Conservation (phyloP, 495 filamentous ascomycete genomes). For the Podospora bellae-mahoneyi region DNA sequence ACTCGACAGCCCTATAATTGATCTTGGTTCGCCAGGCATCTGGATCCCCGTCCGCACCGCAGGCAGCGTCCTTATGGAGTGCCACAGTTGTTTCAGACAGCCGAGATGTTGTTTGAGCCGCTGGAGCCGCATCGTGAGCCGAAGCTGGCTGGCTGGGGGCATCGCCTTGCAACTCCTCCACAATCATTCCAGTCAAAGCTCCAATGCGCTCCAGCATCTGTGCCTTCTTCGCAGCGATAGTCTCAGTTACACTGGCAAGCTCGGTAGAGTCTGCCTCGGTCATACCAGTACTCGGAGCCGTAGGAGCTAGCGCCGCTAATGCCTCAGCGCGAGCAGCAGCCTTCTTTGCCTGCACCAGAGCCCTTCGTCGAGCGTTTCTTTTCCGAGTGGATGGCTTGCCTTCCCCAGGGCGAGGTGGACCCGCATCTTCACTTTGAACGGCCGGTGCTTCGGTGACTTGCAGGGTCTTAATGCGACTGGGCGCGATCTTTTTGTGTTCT, state of each 20-base stretch:
- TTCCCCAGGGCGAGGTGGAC: conserved; percentile 29
- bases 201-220: conserved; percentile 21
- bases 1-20: conserved; percentile 72
- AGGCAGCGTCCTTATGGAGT: conserved; percentile 1
- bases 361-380: conserved; percentile 43
- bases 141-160: background rate
- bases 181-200: background rate
- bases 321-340: conserved; percentile 10
- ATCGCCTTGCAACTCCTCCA: background rate
- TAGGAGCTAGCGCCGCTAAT: background rate
- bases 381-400: conserved; percentile 39
- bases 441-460: background rate
- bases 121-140: background rate
- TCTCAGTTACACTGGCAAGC: background rate
- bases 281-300: background rate
- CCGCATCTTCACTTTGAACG: background rate
- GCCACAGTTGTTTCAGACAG: background rate
- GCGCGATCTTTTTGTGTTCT: background rate
- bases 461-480: background rate
- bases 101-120: background rate
- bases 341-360: conserved; percentile 27
- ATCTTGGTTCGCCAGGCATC: conserved; percentile 73
- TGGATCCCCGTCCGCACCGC: conserved; percentile 30
- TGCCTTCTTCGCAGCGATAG: conserved; percentile 27
- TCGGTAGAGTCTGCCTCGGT: background rate